Evolutionary conservation across 2,329 filamentous ascomycete species (phyloP).

Genomic region (Tolypocladium paradoxum): DNA sequence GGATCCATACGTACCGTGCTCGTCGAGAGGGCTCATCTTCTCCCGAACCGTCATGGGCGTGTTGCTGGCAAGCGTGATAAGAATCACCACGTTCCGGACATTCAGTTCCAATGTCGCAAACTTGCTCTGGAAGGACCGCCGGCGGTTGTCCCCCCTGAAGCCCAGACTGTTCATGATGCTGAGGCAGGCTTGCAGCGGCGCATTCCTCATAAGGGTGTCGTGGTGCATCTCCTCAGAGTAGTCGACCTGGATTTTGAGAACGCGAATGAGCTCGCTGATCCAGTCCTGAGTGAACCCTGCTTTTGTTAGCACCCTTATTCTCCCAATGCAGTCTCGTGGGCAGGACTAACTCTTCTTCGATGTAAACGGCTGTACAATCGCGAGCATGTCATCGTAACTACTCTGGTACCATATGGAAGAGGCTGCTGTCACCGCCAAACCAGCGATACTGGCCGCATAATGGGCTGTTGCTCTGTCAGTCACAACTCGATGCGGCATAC

Average conservation of each 20-base stretch:
- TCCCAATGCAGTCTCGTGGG: background rate
- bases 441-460: conserved; percentile 49
- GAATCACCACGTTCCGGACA: conserved; percentile 58
- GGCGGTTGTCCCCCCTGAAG: conserved; percentile 51
- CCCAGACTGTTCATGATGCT: conserved; percentile 72
- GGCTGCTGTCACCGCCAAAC: conserved; percentile 43
- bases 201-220: conserved; percentile 63
- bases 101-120: conserved; percentile 67
- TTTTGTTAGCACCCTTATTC: conserved; percentile 7
- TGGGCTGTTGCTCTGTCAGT: conserved; percentile 27
- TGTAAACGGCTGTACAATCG: conserved; percentile 45
- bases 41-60: conserved; percentile 42
- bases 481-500: background rate
- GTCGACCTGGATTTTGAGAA: conserved; percentile 66
- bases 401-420: conserved; percentile 32
- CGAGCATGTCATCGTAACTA: conserved; percentile 62
- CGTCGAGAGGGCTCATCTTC: conserved; percentile 49
- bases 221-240: conserved; percentile 67
- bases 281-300: conserved; percentile 51
- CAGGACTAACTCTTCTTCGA: conserved; percentile 19
- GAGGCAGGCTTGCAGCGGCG: conserved; percentile 62
- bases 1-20: conserved; percentile 29
- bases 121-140: conserved; percentile 58
- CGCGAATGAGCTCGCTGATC: conserved; percentile 55
- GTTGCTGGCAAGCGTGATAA: conserved; percentile 54